phyloP scores from a whole-genome alignment of 345 rosid species.

The Gossypium ekmanianum region DNA sequence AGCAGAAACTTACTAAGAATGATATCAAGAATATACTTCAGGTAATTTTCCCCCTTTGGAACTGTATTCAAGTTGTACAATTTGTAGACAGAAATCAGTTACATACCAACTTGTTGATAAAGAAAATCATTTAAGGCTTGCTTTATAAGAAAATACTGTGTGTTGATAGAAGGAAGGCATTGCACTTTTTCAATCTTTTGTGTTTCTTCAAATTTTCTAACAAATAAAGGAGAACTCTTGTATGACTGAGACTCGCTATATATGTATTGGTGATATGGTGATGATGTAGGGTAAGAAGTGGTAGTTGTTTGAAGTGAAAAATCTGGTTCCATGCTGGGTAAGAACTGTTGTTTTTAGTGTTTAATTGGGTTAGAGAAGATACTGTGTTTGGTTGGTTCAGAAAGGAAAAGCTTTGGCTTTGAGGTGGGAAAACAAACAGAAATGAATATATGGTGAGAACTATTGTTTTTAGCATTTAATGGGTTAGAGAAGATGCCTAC shows the following conservation, averaged over 20 bases:
- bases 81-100: background rate
- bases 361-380: background rate
- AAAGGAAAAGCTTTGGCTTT: background rate
- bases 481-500: background rate
- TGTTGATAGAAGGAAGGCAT: background rate
- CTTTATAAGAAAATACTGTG: background rate
- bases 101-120: background rate
- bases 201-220: background rate
- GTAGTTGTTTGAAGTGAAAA: background rate
- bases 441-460: background rate
- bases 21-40: slow-evolving; percentile 77
- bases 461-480: no score
- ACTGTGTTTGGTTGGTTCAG: background rate
- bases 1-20: slow-evolving; percentile 72
- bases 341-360: background rate
- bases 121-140: background rate
- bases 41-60: slow-evolving; percentile 36
- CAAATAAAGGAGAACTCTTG: background rate
- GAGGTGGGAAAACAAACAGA: background rate
- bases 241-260: background rate
- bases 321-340: background rate
- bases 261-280: background rate
- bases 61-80: background rate
- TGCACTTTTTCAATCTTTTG: background rate
- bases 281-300: background rate